Evolutionary conservation across 1,284 basidiomycete species (phyloP), one percentile per base, ranked within the genome.

Genomic region (Vanrija sp.): DNA sequence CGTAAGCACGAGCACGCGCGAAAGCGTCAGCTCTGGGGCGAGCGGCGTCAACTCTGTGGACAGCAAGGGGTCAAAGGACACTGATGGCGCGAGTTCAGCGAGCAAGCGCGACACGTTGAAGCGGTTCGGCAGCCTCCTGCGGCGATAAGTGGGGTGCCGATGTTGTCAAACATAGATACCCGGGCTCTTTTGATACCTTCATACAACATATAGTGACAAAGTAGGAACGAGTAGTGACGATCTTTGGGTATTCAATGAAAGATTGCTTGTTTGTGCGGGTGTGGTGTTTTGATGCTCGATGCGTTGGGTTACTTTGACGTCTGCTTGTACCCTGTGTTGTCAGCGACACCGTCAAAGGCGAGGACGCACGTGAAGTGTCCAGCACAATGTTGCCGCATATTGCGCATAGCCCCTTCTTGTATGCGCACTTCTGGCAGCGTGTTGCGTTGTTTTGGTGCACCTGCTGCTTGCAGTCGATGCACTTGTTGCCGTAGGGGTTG

Each of bases 381-480:
- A 78, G 57, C 2, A 77, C 68, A 46, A 73, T 67, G 26, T 62
- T 68, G 9, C 75, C 75, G 52, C 76, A 78, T 34, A 78, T 77
- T 12, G 75, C 71, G 58, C 76, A 78, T 10, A 76, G 56, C 21
- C 74, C 74, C 63, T 76, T 78, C 62, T 78, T 78, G 60, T 78
- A 77, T 14, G 75, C 71, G 60, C 76, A 78, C 51, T 71, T 71
- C 39, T 75, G 74, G 71, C 76, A 78, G 43, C 74, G 58, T 8
- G 69, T 74, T 26, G 73, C 76, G 38, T 65, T 67, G 55, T 72
- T 74, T 54, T 76, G 71, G 48, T 71, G 65, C 6, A 69, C 66
- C 63, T 65, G 63, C 70, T 74, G 48, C 60, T 75, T 76, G 61
- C 77, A 78, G 51, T 78, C 76, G 18, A 75, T 57, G 57, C 77